Conservation (phyloP, 108 stramenopile genomes). For the Conticribra weissflogii region DNA sequence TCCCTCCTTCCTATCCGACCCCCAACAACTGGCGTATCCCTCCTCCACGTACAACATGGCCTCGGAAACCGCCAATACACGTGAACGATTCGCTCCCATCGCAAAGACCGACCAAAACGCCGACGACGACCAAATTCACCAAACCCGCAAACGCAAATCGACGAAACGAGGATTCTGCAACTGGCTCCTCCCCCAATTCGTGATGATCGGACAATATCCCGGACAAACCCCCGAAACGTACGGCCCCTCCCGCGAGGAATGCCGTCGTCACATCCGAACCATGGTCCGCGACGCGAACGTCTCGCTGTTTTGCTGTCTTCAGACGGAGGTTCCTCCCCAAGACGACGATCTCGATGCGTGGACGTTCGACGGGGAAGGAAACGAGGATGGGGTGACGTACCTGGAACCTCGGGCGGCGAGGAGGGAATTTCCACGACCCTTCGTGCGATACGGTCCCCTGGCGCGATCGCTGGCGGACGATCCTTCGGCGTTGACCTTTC, state of each 20-base stretch:
- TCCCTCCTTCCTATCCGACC: conserved; percentile 33
- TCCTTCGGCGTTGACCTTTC: conserved; percentile 30
- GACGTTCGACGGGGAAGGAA: conserved; percentile 36
- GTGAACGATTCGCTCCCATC: no score
- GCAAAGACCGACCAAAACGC: no score
- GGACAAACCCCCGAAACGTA: conserved; percentile 60
- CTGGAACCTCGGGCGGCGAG: conserved; percentile 32
- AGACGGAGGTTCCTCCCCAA: conserved; percentile 68
- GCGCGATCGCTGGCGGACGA: conserved; percentile 39
- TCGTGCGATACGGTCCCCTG: conserved; percentile 56
- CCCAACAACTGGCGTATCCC: conserved; percentile 37
- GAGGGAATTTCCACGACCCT: conserved; percentile 58
- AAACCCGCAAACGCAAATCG: background rate
- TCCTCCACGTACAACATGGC: conserved; percentile 38
- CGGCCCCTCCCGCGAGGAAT: conserved; percentile 50
- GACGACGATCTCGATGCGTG: conserved; percentile 38
- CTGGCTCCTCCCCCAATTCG: conserved; percentile 64
- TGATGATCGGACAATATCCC: conserved; percentile 80
- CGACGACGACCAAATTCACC: conserved; percentile 1
- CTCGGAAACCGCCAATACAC: no score
- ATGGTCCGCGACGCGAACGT: conserved; percentile 50
- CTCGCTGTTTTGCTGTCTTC: conserved; percentile 60
- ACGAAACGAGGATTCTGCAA: conserved; percentile 63
- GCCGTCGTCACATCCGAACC: conserved; percentile 45
- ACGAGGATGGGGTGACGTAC: conserved; percentile 24